Percentiles rank a stretch among this genome's conserved stretches.
Conservation (phyloP, 768 basidiomycete species). For the Cyathus striatus region DNA sequence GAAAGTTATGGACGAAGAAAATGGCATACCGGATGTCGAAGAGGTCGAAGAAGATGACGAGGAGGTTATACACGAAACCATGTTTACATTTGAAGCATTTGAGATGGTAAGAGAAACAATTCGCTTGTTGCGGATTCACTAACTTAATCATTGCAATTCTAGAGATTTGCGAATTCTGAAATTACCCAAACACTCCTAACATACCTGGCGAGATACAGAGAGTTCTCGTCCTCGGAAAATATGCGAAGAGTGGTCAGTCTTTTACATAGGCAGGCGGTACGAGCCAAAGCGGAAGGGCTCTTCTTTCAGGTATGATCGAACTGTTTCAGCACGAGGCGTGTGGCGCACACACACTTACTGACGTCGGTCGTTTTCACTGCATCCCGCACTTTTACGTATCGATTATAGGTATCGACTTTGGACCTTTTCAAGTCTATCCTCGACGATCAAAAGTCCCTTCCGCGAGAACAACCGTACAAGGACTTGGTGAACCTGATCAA, state of each 20-base stretch:
- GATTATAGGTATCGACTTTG: constrained; percentile 84
- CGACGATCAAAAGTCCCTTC: constrained; percentile 73
- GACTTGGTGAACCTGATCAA: constrained; percentile 83
- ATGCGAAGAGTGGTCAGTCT: constrained; percentile 89
- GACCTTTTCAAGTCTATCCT: constrained; percentile 85
- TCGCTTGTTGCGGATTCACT: no score
- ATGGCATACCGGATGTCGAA: constrained; percentile 64
- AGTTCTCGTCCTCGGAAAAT: constrained; percentile 72
- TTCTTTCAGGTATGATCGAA: constrained; percentile 87
- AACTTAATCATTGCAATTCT: constrained; percentile 4
- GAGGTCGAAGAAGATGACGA: constrained; percentile 61
- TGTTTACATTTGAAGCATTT: constrained; percentile 89
- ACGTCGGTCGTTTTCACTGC: constrained; percentile 7
- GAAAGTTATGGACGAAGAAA: constrained; percentile 45
- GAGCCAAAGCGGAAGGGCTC: constrained; percentile 87
- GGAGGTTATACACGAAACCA: constrained; percentile 71
- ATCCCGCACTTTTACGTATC: constrained; percentile 9
- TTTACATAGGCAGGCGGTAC: constrained; percentile 87
- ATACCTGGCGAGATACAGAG: constrained; percentile 81
- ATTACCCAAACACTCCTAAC: constrained; percentile 79
- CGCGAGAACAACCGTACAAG: constrained; percentile 72
- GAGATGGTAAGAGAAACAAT: constrained; percentile 78
- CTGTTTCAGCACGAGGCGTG: constrained; percentile 17
- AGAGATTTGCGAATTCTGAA: constrained; percentile 90
- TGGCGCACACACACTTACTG: constrained; percentile 7